Base-by-base conservation (phyloP, 768 basidiomycete species). In the Kwoniella sp. region DNA sequence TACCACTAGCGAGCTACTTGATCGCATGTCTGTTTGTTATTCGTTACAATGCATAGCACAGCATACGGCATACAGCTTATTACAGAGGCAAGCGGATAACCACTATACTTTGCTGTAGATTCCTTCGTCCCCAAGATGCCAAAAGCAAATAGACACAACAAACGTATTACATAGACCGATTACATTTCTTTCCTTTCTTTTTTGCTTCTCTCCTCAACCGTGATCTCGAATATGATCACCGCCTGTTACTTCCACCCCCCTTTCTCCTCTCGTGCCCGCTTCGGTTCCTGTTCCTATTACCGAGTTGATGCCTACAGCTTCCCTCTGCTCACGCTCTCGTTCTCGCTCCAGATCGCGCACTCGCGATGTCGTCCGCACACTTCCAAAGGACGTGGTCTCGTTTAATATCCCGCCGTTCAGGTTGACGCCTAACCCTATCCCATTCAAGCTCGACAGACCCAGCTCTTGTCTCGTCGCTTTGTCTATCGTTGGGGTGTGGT, bases 351-450 rank as follows among this genome's bases (percentile, higher is more conserved):
- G 41, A 11, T 45, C 41, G 9, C 41, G 34, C 5, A 11, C 15
- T 45, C 41, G 5, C 15, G 41, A 45, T 34, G 34, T 34, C 34
- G 41, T 45, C 41, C 41, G 41, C 41, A 61, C 30, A 45, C 60
- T 61, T 25, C 52, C 25, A 47, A 61, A 61, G 28, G 50, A 52
- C 26, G 15, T 38, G 3, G 45, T 47, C 52, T 58, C 50, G 13
- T 65, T 65, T 29, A 65, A 20, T 17, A 48, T 26, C 37, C 50
- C 63, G 31, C 63, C 63, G 28, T 65, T 65, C 51, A 65, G n/a
- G 30, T 45, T 65, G 22, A 65, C 37, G 20, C 63, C 63, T 29
- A 65, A 55, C 4, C 63, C 63, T 1, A 65, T 50, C 57, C 52
- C 26, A 15, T 45, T 41, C 26, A 17, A 11, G 4, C 52, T 62